Conservation (phyloP, 2,329 filamentous ascomycete genomes). For the Aspergillus terreus region DNA sequence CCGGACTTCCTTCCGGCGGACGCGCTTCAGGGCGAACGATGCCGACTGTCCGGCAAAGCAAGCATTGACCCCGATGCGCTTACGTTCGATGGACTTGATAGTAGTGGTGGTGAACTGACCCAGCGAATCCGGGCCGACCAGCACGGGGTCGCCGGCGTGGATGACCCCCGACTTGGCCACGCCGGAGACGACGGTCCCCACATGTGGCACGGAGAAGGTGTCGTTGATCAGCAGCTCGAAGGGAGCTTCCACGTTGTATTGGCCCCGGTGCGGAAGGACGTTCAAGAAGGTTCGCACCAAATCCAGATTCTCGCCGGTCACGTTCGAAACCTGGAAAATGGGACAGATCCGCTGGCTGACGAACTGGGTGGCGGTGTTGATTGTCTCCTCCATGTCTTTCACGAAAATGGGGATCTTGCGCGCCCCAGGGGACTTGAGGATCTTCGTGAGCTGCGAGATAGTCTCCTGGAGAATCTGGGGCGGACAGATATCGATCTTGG, state of each 20-base stretch:
- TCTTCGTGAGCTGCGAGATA: constrained; percentile 83
- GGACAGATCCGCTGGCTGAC: constrained; percentile 93
- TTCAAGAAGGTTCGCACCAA: constrained; percentile 91
- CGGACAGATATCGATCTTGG: constrained; percentile 97
- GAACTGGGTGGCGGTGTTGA: constrained; percentile 94
- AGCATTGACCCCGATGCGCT: constrained; percentile 81
- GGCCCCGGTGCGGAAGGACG: constrained; percentile 88
- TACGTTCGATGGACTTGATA: constrained; percentile 90
- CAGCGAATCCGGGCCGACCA: constrained; percentile 85
- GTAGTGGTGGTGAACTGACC: constrained; percentile 85
- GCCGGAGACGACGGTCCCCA: constrained; percentile 91
- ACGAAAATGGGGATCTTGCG: constrained; percentile 96
- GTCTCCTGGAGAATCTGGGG: constrained; percentile 94
- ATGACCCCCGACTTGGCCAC: constrained; percentile 85
- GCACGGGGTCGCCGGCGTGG: constrained; percentile 82
- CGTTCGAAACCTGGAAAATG: constrained; percentile 96
- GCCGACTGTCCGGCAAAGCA: constrained; percentile 90
- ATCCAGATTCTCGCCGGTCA: constrained; percentile 87
- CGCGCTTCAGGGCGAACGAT: constrained; percentile 82
- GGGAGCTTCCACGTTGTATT: constrained; percentile 80
- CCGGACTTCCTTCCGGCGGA: constrained; percentile 85
- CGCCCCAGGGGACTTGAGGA: constrained; percentile 89
- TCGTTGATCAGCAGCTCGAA: constrained; percentile 97
- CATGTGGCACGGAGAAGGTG: constrained; percentile 95
- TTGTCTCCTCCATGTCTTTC: constrained; percentile 83